Evolutionary conservation across 108 stramenopile species (phyloP), one percentile per base, ranked within the genome.

Genomic region (Cyclostephanos invisitatus): DNA sequence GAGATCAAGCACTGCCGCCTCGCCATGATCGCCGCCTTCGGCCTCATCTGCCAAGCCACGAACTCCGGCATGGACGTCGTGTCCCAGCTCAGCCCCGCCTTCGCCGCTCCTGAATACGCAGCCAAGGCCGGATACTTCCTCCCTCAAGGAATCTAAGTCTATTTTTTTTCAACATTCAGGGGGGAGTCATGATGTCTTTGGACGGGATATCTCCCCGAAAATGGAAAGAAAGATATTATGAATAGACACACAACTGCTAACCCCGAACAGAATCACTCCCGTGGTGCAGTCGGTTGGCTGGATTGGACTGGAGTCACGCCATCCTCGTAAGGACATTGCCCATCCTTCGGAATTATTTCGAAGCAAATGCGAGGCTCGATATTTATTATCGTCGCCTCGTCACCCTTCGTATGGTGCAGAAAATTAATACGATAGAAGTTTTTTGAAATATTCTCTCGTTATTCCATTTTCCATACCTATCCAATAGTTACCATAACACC

Each of bases 1-100:
- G 98, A 98, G 84, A 74, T 97, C 75, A 98, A 98, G 95, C 92
- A 98, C 85, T 94, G 96, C 85, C 96, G 98, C 84, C 89, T 97
- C 51, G 98, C 98, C 46, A 98, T 98, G 98, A 73, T 98, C 75
- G 98, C 85, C 64, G 85, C 86, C 71, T 80, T 95, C 51, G 98
- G 97, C 64, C 87, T 98, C 66, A 82, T 85, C 82, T 82, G 84
- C 74, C 96, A 98, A 85, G 80, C 82, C 50, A 55, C 62, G 58
- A 85, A 85, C 78, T 89, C 93, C 56, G 96, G 95, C 51, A 69
- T 72, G 17, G 87, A 84, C 63, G 83, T 98, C 65, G 74, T 87
- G 42, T 75, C 83, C 49, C 98, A 98, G 84, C 75, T 98, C 37
- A 82, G 86, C 67, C 90, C 86, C 68, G 94, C 91, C 29, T 88